Base-by-base conservation (phyloP, 768 basidiomycete genomes). In the Paxillus rubicundulus region DNA sequence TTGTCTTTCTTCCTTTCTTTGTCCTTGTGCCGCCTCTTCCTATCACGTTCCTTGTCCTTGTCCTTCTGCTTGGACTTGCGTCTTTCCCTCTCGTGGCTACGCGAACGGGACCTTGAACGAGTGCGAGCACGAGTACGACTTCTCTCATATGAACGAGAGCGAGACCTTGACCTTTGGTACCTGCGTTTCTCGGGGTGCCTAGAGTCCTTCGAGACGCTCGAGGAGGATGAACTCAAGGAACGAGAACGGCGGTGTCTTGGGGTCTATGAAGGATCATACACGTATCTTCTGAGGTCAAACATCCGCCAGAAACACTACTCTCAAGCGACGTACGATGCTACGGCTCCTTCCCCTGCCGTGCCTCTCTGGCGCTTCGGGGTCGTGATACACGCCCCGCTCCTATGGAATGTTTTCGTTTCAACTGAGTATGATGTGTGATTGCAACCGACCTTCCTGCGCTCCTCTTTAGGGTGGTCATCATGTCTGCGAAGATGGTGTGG, bases 21-120 rank as follows among this genome's bases (percentile, higher is more conserved):
- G 7, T 69, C 64, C 47, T 63, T 70, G 57, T 70, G 70, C 16
- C 73, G 72, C 56, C 63, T 74, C 55, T 69, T 75, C 61, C 63
- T 72, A 28, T 71, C 70, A 52, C 58, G 71, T 2, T 63, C 64
- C 47, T 63, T 67, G 20, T 56, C 52, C 24, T 58, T 49, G 8
- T 64, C 62, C 52, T 47, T 64, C 38, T 55, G 60, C 33, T 59
- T 67, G 12, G 63, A 58, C 45, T 52, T 64, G 38, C 59, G 56
- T 52, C 59, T 55, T 44, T 65, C 59, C 43, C 52, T 59, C 18
- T 67, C 63, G 38, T 50, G 56, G 37, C 67, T 70, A 20, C 47
- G 59, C 4, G 74, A 74, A 13, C 53, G 63, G 9, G 70, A 70
- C 9, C 45, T 53, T 5, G 70, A 66, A 34, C 52, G 59, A 6